Evolutionary conservation across 768 basidiomycete genomes (phyloP), one percentile per base, ranked within the genome.

Genomic region (Lactarius sanguifluus): DNA sequence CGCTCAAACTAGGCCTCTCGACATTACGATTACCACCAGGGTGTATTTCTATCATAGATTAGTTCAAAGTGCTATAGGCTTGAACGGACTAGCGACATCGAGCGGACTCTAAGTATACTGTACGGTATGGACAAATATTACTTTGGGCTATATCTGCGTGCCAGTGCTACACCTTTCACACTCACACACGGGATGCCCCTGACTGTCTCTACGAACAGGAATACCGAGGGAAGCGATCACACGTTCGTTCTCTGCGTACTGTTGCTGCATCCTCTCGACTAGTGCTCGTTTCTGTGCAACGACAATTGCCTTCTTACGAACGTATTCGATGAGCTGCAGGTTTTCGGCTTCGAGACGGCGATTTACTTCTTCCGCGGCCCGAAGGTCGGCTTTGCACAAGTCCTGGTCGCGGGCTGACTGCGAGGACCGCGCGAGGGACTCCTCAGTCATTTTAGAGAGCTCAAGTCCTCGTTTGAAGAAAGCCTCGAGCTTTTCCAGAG

Each of bases 191-290:
- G 20, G 1, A 7, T 15, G 20, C 9, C 32, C 20, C 41, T 61
- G 30, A 20, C 45, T 38, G 12, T 57, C 55, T 45, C 65, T 45
- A 8, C 23, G 45, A 40, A 8, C 8, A 18, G 58, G 57, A 25
- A 59, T 38, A 36, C 50, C 43, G 3, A 9, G 60, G 2, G 60
- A 36, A 23, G 10, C 32, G 28, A 50, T 57, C 28, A 50, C 28
- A 52, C 57, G 45, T n/a, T 50, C 43, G 34, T 50, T 40, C 16
- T 61, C 65, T 5, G 36, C 55, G 36, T 57, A 18, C 15, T 50
- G n/a, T 40, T 60, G 55, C 50, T 62, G 28, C 38, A 45, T 47
- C 57, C 45, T 61, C 60, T 57, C 65, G 34, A 61, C 5, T 7
- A 56, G 54, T 3, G 20, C 23, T 16, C 56, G 55, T n/a, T 50